Evolutionary conservation across 306 rosid genomes (phyloP), one percentile per base, ranked within the genome.

Genomic region (Bauhinia variegata): DNA sequence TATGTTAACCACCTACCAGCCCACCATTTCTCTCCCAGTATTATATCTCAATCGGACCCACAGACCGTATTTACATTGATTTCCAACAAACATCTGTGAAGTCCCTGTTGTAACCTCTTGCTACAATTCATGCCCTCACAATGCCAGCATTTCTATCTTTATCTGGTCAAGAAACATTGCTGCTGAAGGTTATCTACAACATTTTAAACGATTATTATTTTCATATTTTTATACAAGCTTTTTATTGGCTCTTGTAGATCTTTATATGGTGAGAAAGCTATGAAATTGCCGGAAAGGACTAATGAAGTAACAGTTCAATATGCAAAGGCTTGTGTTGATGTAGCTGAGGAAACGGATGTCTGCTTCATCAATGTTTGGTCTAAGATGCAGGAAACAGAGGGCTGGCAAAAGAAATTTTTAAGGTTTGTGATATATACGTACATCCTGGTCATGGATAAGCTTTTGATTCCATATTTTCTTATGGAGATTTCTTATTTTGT

Each of bases 351-450:
- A 72, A 73, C 86, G 77, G 84, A 77, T 49, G 54, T 81, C 60
- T 64, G 48, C 18, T 71, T 72, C 66, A 57, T 93, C 70, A 76
- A 93, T 80, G 75, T 93, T n/a, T 93, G 98, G 98, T 84, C 91
- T 75, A 84, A 84, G 82, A 64, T 93, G 86, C 98, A 93, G 78
- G 96, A 93, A 82, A 84, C 85, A n/a, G 91, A 70, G 34, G 91
- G 90, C 68, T 89, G 98, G 98, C 95, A 77, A 83, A 84, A 83
- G 70, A 89, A 84, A 73, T 77, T 81, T 79, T 75, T 93, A 66
- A 76, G 97, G 98, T 89, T 80, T 74, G 85, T 78, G 46, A 30
- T 67, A 8, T 28, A 46, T 73, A 39, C n/a, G n/a, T n/a, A n/a
- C 53, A 54, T 18, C 60, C 50, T 75, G 12, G n/a, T 30, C 59